Evolutionary conservation across 2,329 filamentous ascomycete genomes (phyloP), one percentile per base, ranked within the genome.

Genomic region (Ophiocordyceps camponoti-rufipedis): DNA sequence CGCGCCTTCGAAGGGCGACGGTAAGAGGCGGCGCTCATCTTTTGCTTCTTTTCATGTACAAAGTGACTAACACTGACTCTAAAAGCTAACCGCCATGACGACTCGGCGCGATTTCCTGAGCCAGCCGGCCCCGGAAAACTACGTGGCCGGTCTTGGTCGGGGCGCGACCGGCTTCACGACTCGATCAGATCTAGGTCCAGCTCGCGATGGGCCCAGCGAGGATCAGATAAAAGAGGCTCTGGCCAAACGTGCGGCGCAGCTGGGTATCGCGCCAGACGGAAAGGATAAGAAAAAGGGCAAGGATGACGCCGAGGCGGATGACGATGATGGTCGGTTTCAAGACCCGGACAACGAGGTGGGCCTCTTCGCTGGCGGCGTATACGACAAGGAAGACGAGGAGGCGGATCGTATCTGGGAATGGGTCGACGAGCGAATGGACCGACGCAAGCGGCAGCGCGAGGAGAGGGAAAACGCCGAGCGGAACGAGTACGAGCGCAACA

Each of bases 141-240:
- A 89, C 58, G 89, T 98, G 51, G 91, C 91, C 51, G 91, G 91
- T 75, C 80, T 98, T 51, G 91, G 91, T 65, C 84, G 93, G 72
- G 91, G 91, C 66, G 93, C 93, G 19, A 98, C 91, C 8, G 91
- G 93, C 49, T 98, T 98, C 68, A 96, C 91, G 14, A 98, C 91
- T 39, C 80, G 93, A 56, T 96, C 89, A 47, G 91, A 98, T 73
- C 72, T 98, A 47, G 91, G 93, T 47, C 91, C 93, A 44, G 89
- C 89, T 48, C 78, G 89, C 56, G 89, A 95, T 68, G 91, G 91
- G 14, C 91, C 91, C 43, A 94, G 85, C 49, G 89, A 95, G 56
- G 91, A 98, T 60, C 89, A 96, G 66, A 95, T 98, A 66, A 95
- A 96, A 63, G 91, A 94, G 62, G 88, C 86, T 50, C 82, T 98